A percentile compares a stretch with the other conserved stretches of the same genome.
Evolutionary conservation across 306 rosid genomes (phyloP).

Genomic region (Vigna hirtella): DNA sequence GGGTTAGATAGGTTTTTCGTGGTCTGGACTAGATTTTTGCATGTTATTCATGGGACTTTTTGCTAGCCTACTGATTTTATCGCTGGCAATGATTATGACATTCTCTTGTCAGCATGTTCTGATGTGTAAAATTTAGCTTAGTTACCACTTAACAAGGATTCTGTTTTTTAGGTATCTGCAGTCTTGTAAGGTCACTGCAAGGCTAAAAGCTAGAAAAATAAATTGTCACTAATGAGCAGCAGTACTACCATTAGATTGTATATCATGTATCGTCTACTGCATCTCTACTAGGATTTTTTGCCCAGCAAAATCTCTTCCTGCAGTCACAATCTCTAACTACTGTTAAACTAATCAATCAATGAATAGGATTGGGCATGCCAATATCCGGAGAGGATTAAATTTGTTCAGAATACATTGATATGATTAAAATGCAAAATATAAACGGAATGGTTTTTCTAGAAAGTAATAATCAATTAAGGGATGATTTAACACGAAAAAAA

Average conservation of each 20-base stretch:
- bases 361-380: no score
- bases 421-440: constrained; percentile 2
- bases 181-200: constrained; percentile 9
- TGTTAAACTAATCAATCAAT: no score
- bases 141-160: constrained; percentile 29
- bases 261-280: no score
- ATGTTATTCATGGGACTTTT: constrained; percentile 4
- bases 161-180: constrained; percentile 2
- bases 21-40: constrained; percentile 12
- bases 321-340: no score
- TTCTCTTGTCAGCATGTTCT: constrained; percentile 16
- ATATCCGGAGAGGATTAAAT: no score
- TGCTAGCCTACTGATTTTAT: constrained; percentile 2
- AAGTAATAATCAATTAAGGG: neutral
- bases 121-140: constrained; percentile 24
- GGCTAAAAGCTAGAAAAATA: constrained; percentile 5
- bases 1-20: constrained; percentile 9
- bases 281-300: no score
- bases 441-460: neutral
- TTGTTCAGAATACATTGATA: neutral
- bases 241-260: neutral
- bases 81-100: neutral
- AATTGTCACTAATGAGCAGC: neutral
- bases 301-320: no score
- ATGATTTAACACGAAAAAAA: neutral